Conservation (phyloP, 2,329 filamentous ascomycete genomes). For the Calonectria pteridis region DNA sequence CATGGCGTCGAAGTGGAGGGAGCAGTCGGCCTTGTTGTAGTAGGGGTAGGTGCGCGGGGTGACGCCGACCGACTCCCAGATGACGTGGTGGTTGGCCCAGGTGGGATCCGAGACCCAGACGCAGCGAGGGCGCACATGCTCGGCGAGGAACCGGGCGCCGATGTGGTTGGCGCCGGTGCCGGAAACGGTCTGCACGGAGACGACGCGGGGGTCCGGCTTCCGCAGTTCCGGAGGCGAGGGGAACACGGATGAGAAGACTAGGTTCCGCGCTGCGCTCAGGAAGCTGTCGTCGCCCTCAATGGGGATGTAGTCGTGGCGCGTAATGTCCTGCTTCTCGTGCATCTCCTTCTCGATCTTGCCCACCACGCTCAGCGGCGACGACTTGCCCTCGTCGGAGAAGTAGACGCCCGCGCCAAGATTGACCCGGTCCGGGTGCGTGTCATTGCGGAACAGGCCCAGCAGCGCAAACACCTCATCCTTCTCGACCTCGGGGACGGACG, state of each 20-base stretch:
- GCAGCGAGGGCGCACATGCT: slow-evolving; percentile 83
- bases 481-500: slow-evolving; percentile 19
- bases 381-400: slow-evolving; percentile 41
- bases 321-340: slow-evolving; percentile 27
- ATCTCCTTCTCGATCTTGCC: slow-evolving; percentile 34
- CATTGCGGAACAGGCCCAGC: slow-evolving; percentile 25
- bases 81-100: slow-evolving; percentile 98
- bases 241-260: slow-evolving; percentile 28
- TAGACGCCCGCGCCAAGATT: slow-evolving; percentile 41
- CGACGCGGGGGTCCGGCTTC: slow-evolving; percentile 27
- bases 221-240: background rate
- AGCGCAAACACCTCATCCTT: slow-evolving; percentile 29
- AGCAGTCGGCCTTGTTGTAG: slow-evolving; percentile 88
- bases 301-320: slow-evolving; percentile 39
- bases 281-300: slow-evolving; percentile 39
- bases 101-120: slow-evolving; percentile 95
- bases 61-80: slow-evolving; percentile 90
- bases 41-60: slow-evolving; percentile 88
- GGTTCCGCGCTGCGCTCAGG: slow-evolving; percentile 29
- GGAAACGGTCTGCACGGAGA: slow-evolving; percentile 91
- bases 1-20: slow-evolving; percentile 93
- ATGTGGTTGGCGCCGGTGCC: slow-evolving; percentile 96
- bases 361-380: slow-evolving; percentile 38
- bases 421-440: slow-evolving; percentile 35
- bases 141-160: slow-evolving; percentile 90